Evolutionary conservation across 192 early-diverging fungal genomes (phyloP).

Genomic region (Kickxella alabastrina): DNA sequence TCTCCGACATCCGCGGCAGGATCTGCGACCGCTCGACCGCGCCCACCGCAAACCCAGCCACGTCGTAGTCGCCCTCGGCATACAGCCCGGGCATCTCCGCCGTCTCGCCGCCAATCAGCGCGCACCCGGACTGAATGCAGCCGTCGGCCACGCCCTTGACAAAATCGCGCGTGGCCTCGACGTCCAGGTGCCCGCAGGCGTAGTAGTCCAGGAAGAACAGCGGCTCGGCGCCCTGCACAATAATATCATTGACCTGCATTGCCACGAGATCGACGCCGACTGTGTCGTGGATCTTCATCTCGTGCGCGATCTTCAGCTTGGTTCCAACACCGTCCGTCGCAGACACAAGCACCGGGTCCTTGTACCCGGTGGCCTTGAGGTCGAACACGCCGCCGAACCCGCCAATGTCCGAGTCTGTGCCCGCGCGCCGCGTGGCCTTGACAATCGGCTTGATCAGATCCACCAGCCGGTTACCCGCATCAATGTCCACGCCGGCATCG

Average conservation of each 20-base stretch:
- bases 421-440: conserved; percentile 86
- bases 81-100: conserved; percentile 99
- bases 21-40: conserved; percentile 89
- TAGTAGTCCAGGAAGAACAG: conserved; percentile 99
- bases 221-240: conserved; percentile 99
- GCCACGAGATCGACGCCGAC: conserved; percentile 98
- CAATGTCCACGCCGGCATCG: conserved; percentile 93
- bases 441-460: conserved; percentile 94
- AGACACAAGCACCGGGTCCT: conserved; percentile 92
- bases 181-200: conserved; percentile 90
- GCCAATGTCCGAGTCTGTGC: conserved; percentile 95
- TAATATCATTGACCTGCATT: conserved; percentile 98
- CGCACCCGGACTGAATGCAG: conserved; percentile 84
- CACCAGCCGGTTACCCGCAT: conserved; percentile 92
- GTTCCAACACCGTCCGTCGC: conserved; percentile 99
- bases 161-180: conserved; percentile 85
- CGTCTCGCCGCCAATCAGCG: conserved; percentile 97
- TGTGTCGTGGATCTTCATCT: conserved; percentile 79
- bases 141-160: conserved; percentile 93
- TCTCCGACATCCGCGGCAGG: conserved; percentile 75
- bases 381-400: conserved; percentile 99
- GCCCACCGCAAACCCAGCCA: conserved; percentile 96
- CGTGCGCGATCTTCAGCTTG: conserved; percentile 95
- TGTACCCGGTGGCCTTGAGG: conserved; percentile 86
- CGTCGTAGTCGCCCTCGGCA: conserved; percentile 78